Base-by-base conservation (phyloP, 495 filamentous ascomycete species). In the Hypoxylon cercidicola region DNA sequence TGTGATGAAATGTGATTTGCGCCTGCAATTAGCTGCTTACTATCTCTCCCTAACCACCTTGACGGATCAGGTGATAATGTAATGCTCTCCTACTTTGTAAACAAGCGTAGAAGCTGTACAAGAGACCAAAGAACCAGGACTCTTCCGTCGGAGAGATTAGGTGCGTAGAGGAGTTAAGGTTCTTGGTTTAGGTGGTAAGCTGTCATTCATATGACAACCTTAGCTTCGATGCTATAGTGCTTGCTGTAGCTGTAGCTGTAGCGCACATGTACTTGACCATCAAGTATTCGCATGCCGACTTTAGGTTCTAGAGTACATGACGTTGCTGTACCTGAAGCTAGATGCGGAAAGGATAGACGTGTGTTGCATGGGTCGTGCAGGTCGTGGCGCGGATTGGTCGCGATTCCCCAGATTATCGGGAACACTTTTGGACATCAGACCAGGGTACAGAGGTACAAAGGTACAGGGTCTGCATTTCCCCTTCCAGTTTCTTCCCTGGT, bases 381-480 rank as follows among this genome's bases (percentile, higher is more conserved):
- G 50, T 61, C 57, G 61, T 67, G 64, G 64, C 64, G 32, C 32
- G 58, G 41, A 61, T 53, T 67, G 53, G 55, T 56, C 45, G 65
- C 65, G 60, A 52, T 63, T 63, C 65, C 65, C 65, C 65, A 68
- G 65, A 68, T 68, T 68, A 45, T 60, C 64, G 58, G 64, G 18
- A 62, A 11, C 12, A 50, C 8, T 55, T 41, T 41, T 41, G 25
- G 25, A 37, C 34, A 13, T 15, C 45, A 28, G 43, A 43, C 58
- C 45, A 55, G 64, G 64, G 57, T 57, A 32, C 57, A 41, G 49
- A 50, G 25, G 25, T 28, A 28, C 25, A 28, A 3, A 7, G 25
- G n/a, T n/a, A n/a, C n/a, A n/a, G 25, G 25, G 25, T 7, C 7
- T 28, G 25, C 25, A 37, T 63, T 50, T 51, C 44, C 37, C 45